Evolutionary conservation across 23 red algal species (phyloP), one percentile per base, ranked within the genome.

Genomic region (Gracilaria caudata): DNA sequence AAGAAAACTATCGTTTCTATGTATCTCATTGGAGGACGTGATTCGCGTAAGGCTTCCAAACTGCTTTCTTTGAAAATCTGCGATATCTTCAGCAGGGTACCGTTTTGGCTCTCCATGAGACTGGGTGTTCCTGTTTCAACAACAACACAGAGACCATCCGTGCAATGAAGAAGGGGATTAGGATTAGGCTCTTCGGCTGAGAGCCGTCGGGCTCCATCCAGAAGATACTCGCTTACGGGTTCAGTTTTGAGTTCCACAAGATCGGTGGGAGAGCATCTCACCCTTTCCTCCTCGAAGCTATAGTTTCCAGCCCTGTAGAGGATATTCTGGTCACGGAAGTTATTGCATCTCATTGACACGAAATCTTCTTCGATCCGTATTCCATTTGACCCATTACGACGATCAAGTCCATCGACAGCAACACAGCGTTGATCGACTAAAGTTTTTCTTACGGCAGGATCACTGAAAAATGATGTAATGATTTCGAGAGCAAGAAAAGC

Each of bases 391-490:
- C 28, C 30, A 36, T 4, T 0, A 37, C 29, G 61, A 66, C 26
- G 61, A 5, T 3, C 19, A 19, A 66, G 1, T 33, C 25, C 2
- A 35, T 66, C 61, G 19, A 66, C 14, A 17, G 61, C 26, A 36
- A 66, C 0, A 30, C 61, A 66, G 0, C 2, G 29, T 5, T 66
- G 61, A 33, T 66, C 14, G 30, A 16, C 13, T 0, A 36, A 33
- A 30, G 61, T 37, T 33, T 30, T 36, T 66, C 61, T 33, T 19
- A 0, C 13, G 29, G 61, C 61, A 17, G 61, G 61, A 30, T 66
- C 61, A 66, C 61, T 66, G 61, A 66, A 16, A 66, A 3, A 66
- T 35, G 61, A 66, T 30, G 61, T 36, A 35, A 36, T 66, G 14
- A 36, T 16, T 17, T 66, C 61, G 61, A 66, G 25, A 4, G 3